Evolutionary conservation across 2,329 filamentous ascomycete species (phyloP).

Genomic region (Botrytis paeoniae): DNA sequence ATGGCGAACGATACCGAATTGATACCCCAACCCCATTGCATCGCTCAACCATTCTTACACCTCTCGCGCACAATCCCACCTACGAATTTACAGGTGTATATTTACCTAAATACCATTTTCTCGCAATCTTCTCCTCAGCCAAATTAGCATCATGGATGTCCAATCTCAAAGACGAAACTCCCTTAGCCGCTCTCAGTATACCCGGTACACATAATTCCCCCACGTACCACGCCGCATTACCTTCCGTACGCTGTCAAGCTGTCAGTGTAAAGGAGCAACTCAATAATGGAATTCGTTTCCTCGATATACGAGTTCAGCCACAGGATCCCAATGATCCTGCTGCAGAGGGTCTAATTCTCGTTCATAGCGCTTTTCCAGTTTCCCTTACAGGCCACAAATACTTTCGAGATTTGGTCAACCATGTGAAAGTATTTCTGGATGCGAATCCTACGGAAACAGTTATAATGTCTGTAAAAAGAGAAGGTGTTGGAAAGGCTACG

Average conservation of each 20-base stretch:
- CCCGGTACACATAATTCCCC: conserved; percentile 96
- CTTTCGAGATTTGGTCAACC: conserved; percentile 68
- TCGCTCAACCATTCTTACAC: conserved; percentile 59
- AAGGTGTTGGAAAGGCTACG: conserved; percentile 76
- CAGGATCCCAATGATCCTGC: conserved; percentile 53
- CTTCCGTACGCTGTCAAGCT: conserved; percentile 90
- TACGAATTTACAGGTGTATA: conserved; percentile 65
- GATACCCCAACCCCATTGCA: conserved; percentile 64
- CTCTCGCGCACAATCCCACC: conserved; percentile 50
- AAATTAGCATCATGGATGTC: conserved; percentile 77
- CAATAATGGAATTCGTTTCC: conserved; percentile 85
- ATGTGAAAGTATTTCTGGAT: conserved; percentile 72
- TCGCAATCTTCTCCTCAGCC: conserved; percentile 68
- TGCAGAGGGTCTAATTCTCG: conserved; percentile 71
- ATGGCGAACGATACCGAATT: conserved; percentile 65
- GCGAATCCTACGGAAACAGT: conserved; percentile 77
- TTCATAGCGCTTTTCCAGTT: conserved; percentile 88
- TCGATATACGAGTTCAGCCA: conserved; percentile 82
- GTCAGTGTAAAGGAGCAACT: conserved; percentile 76
- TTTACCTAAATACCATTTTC: conserved; percentile 52
- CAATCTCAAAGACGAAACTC: conserved; percentile 65
- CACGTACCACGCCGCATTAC: conserved; percentile 78
- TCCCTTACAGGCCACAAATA: conserved; percentile 78
- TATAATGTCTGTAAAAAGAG: conserved; percentile 85
- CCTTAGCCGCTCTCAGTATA: conserved; percentile 79